Percentiles rank a stretch among this genome's conserved stretches.
Conservation (phyloP, 2,329 filamentous ascomycete genomes). For the Cordyceps cateniannulata region DNA sequence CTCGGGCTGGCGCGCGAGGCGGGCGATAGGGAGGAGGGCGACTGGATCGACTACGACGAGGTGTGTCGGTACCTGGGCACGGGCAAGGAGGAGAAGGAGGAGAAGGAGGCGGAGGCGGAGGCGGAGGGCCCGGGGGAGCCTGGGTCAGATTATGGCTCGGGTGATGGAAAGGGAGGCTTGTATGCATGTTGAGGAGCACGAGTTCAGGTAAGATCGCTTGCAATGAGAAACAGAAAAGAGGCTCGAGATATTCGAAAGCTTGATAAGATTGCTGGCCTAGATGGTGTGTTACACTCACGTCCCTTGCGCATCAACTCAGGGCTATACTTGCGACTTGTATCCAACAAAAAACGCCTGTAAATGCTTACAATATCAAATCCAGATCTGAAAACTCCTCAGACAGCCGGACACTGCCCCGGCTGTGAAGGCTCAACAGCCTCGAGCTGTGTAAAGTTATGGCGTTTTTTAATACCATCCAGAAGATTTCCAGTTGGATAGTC, state of each 20-base stretch:
- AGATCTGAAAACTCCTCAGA: background rate
- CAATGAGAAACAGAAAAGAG: background rate
- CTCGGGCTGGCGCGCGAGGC: background rate
- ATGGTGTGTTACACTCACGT: too few relatives aligned
- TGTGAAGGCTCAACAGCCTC: background rate
- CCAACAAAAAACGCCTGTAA: too few relatives aligned
- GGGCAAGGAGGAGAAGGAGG: background rate
- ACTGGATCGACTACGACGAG: constrained; percentile 1
- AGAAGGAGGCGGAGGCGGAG: background rate
- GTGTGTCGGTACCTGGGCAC: background rate
- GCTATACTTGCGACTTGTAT: too few relatives aligned
- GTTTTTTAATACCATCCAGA: constrained; percentile 47
- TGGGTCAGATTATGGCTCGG: background rate
- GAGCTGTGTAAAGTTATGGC: constrained; percentile 27
- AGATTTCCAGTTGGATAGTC: constrained; percentile 62
- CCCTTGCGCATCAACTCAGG: too few relatives aligned
- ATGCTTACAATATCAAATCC: too few relatives aligned
- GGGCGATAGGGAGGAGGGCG: background rate
- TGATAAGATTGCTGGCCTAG: background rate
- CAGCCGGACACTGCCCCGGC: background rate
- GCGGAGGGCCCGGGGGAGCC: background rate
- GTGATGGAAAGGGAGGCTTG: background rate
- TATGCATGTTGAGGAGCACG: background rate
- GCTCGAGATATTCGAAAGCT: background rate
- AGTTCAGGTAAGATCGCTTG: background rate